These are phyloP conservation scores for Pseudonitzschia multiseries DNA, from an alignment of 108 stramenopile genomes.

Conservation along the genomic window DNA sequence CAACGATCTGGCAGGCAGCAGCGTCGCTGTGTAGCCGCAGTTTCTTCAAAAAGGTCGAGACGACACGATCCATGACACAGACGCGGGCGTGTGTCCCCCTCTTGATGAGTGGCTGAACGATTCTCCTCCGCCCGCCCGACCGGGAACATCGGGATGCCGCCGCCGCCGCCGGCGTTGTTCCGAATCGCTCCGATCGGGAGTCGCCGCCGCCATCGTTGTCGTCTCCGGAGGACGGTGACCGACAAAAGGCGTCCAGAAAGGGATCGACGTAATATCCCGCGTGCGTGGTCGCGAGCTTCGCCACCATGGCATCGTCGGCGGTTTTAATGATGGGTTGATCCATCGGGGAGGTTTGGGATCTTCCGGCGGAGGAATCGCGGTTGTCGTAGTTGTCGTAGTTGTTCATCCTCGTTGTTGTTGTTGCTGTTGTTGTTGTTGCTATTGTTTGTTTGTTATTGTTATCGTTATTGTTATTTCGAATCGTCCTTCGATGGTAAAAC, in stretches of 20 bases:
- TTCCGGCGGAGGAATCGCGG: not conserved
- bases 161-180: not conserved
- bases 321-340: slow-evolving; percentile 65
- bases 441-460: not conserved
- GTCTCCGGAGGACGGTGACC: not conserved
- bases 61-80: slow-evolving; percentile 73
- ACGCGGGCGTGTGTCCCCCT: slow-evolving; percentile 86
- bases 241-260: slow-evolving; percentile 54
- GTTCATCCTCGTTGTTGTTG: slow-evolving; percentile 6
- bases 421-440: slow-evolving; percentile 3
- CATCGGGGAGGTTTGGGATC: not conserved
- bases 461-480: not conserved
- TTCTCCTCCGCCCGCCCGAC: slow-evolving; percentile 14
- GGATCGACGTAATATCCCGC: slow-evolving; percentile 83
- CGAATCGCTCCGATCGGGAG: not conserved
- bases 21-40: not conserved
- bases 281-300: slow-evolving; percentile 70
- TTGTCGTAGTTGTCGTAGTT: not conserved
- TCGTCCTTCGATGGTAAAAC: no score
- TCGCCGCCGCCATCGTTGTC: not conserved
- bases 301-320: slow-evolving; percentile 72
- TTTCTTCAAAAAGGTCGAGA: slow-evolving; percentile 53
- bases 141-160: not conserved
- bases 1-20: slow-evolving; percentile 55
- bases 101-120: slow-evolving; percentile 76